phyloP scores from a whole-genome alignment of 208 protist genomes.

The Balamuthia mandrillaris region DNA sequence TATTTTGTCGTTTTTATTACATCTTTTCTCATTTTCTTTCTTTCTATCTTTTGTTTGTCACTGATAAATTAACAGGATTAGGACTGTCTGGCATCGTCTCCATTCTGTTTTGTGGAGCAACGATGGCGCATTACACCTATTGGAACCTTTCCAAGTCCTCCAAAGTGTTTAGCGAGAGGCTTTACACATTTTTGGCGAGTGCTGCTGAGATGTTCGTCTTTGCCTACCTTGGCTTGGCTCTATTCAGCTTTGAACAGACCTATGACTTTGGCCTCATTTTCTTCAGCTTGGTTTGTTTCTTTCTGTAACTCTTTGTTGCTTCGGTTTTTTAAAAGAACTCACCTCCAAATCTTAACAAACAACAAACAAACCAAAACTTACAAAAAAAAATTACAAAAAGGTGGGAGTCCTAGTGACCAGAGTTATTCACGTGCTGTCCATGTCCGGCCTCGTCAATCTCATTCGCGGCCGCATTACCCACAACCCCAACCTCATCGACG shows the following conservation, averaged over 20 bases:
- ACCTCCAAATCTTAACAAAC: too few species aligned
- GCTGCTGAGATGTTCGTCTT: conserved; percentile 67
- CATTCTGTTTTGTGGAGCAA: conserved; percentile 67
- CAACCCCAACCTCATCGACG: conserved; percentile 39
- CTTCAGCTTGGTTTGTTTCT: background rate
- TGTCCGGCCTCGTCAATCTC: conserved; percentile 50
- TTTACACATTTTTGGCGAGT: conserved; percentile 51
- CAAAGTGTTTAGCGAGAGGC: background rate
- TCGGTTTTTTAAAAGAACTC: too few species aligned
- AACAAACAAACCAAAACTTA: too few species aligned
- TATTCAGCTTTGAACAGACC: conserved; percentile 41
- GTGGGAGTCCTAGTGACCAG: conserved; percentile 29
- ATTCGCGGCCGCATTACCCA: background rate
- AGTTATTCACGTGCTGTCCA: conserved; percentile 50
- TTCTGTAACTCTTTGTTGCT: too few species aligned
- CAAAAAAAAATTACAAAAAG: too few species aligned
- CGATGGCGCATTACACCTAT: conserved; percentile 50
- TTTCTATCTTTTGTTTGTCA: background rate
- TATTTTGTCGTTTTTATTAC: background rate
- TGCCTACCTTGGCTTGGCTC: conserved; percentile 57
- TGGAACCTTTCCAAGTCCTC: conserved; percentile 31
- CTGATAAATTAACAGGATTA: background rate
- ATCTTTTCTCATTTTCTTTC: too few species aligned
- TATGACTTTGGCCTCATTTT: conserved; percentile 26
- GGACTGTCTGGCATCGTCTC: conserved; percentile 67